A percentile compares a stretch with the other conserved stretches of the same genome.
Evolutionary conservation across 176 grass and related monocot species (phyloP).

Genomic region (Themeda triandra): DNA sequence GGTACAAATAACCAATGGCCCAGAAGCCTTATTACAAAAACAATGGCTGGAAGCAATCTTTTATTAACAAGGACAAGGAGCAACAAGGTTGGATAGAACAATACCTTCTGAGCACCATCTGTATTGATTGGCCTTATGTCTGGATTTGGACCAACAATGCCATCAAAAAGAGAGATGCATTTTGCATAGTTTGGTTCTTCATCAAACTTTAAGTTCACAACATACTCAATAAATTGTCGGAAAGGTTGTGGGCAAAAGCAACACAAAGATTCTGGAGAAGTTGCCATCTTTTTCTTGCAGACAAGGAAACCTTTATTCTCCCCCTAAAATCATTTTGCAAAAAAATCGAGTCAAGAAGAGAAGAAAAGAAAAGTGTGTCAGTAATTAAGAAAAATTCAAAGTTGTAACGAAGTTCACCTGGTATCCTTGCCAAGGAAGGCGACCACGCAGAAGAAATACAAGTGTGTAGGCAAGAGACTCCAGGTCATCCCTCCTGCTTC

Average conservation of each 20-base stretch:
- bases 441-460: slow-evolving; percentile 84
- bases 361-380: neutral
- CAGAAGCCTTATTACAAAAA: neutral
- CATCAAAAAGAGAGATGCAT: slow-evolving; percentile 97
- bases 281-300: slow-evolving; percentile 97
- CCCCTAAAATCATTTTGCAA: slow-evolving; percentile 54
- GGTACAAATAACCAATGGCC: neutral
- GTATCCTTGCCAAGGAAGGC: slow-evolving; percentile 94
- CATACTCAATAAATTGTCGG: slow-evolving; percentile 79
- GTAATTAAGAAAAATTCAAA: neutral
- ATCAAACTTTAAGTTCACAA: slow-evolving; percentile 90
- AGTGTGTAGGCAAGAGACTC: slow-evolving; percentile 98
- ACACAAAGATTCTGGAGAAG: slow-evolving; percentile 83
- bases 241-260: slow-evolving; percentile 87
- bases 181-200: slow-evolving; percentile 92
- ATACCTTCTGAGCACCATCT: slow-evolving; percentile 96
- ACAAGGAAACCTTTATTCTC: slow-evolving; percentile 97
- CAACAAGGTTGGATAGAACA: slow-evolving; percentile 14
- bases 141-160: slow-evolving; percentile 87
- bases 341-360: neutral
- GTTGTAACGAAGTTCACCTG: slow-evolving; percentile 54
- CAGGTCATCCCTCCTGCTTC: slow-evolving; percentile 89
- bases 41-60: neutral
- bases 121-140: slow-evolving; percentile 92
- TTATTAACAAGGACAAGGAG: slow-evolving; percentile 23